Evolutionary conservation across 306 rosid genomes (phyloP).

Genomic region (Glycine latifolia): DNA sequence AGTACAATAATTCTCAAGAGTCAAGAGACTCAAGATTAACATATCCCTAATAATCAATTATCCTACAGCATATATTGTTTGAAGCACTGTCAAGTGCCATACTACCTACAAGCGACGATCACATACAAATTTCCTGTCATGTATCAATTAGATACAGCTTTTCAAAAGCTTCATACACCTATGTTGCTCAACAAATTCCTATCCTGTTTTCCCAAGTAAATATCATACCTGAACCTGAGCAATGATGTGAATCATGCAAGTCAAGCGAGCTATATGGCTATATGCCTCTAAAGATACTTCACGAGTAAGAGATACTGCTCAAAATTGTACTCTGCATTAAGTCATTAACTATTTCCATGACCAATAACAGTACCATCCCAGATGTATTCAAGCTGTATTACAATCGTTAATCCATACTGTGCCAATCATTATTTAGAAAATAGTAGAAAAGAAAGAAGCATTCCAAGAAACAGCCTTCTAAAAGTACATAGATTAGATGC

Average conservation of each 20-base stretch:
- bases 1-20: background rate
- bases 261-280: background rate
- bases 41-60: background rate
- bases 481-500: background rate
- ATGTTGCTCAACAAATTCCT: background rate
- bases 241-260: background rate
- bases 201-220: constrained; percentile 1
- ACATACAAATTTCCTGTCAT: background rate
- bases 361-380: background rate
- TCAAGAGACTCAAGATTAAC: background rate
- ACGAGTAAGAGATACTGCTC: background rate
- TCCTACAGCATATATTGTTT: background rate
- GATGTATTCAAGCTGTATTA: background rate
- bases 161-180: background rate
- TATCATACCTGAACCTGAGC: background rate
- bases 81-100: background rate
- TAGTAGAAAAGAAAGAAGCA: background rate
- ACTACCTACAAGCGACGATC: background rate
- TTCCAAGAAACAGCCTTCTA: constrained; percentile 8
- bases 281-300: constrained; percentile 11
- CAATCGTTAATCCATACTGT: background rate
- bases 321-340: background rate
- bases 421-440: constrained; percentile 1
- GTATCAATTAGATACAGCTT: constrained; percentile 11
- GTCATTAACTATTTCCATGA: background rate